Conservation (phyloP, 805 yeast genomes). For the Cyberlindnera galapagoensis region DNA sequence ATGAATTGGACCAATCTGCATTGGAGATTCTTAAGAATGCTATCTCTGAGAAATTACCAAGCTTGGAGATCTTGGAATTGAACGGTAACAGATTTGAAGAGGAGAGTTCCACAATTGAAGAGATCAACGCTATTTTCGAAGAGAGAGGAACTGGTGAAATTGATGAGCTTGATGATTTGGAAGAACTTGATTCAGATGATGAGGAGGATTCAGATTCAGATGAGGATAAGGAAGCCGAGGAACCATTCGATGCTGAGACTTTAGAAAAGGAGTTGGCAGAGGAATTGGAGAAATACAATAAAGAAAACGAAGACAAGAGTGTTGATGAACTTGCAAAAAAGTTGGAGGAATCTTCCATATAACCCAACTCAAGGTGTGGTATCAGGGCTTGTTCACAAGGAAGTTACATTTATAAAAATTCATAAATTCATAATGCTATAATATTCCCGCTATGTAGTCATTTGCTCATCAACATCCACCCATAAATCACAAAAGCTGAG, state of each 20-base stretch:
- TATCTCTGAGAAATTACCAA: conserved; percentile 48
- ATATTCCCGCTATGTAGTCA: no score
- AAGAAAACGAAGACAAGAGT: conserved; percentile 33
- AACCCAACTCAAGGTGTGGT: conserved; percentile 4
- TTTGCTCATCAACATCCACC: no score
- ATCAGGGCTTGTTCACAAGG: no score
- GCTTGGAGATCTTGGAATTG: conserved; percentile 64
- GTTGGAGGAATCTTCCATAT: conserved; percentile 50
- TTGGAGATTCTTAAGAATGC: conserved; percentile 53
- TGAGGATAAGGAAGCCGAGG: conserved; percentile 33
- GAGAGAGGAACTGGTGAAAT: conserved; percentile 74
- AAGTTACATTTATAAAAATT: no score
- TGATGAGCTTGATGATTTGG: conserved; percentile 93
- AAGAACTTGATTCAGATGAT: conserved; percentile 63
- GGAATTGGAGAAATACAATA: conserved; percentile 35
- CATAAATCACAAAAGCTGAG: no score
- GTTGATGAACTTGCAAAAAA: conserved; percentile 55
- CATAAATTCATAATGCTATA: no score
- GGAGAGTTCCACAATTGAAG: conserved; percentile 65
- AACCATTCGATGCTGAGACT: conserved; percentile 23
- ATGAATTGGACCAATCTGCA: conserved; percentile 70
- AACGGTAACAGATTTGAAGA: conserved; percentile 94
- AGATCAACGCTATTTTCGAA: conserved; percentile 56
- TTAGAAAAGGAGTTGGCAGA: conserved; percentile 35
- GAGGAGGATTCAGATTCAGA: conserved; percentile 40